phyloP scores from a whole-genome alignment of 169 alveolate genomes.

The Besnoitia besnoiti region DNA sequence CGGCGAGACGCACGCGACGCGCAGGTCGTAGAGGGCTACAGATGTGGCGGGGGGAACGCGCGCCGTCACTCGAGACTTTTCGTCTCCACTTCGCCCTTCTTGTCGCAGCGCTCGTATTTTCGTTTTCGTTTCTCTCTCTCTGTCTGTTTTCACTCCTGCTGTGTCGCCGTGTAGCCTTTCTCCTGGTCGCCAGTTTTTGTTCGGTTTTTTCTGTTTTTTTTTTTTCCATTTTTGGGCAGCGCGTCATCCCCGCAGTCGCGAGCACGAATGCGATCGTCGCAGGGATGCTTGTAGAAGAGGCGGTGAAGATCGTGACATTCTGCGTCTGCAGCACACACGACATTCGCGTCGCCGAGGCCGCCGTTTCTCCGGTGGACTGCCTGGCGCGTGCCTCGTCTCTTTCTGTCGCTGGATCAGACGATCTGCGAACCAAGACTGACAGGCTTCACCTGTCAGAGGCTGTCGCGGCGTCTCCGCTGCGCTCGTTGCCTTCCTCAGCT shows the following conservation, averaged over 20 bases:
- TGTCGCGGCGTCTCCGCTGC: no score
- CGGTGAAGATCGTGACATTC: constrained; percentile 49
- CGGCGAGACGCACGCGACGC: no score
- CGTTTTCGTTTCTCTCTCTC: neutral
- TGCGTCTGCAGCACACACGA: constrained; percentile 53
- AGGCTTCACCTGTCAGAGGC: no score
- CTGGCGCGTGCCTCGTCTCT: no score
- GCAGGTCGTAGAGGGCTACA: no score
- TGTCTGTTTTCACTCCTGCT: neutral
- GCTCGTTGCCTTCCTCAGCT: no score
- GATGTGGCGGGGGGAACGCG: no score
- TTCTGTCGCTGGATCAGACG: no score
- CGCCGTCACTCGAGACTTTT: neutral
- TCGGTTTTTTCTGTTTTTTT: neutral
- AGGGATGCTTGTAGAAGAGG: constrained; percentile 62
- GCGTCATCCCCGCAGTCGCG: constrained; percentile 70
- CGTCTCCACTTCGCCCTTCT: neutral
- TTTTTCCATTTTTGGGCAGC: constrained; percentile 32
- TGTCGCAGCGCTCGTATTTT: neutral
- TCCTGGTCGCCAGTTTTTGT: neutral
- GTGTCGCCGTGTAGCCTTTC: no score
- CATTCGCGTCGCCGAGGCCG: neutral
- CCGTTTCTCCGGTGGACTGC: neutral
- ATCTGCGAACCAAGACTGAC: no score
- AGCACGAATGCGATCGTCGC: constrained; percentile 69